Evolutionary conservation across 129 eudicot genomes (phyloP).

Genomic region (Erigeron canadensis): DNA sequence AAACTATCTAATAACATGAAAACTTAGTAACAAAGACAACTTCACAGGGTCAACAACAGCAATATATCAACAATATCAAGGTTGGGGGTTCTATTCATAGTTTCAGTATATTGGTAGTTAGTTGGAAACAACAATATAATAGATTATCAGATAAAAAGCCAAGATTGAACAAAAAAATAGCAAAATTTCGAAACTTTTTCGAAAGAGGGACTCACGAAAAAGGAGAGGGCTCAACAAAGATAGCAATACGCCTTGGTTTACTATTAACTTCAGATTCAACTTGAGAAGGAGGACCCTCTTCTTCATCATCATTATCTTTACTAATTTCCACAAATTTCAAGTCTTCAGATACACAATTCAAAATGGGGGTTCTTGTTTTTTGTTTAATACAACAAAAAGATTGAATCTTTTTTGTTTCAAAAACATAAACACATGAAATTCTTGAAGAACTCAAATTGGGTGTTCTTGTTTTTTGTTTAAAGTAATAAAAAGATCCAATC

Average conservation of each 20-base stretch:
- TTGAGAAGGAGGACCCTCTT: slow-evolving; percentile 50
- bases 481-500: slow-evolving; percentile 20
- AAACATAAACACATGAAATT: slow-evolving; percentile 28
- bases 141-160: background rate
- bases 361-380: slow-evolving; percentile 19
- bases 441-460: slow-evolving; percentile 23
- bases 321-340: slow-evolving; percentile 43
- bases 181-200: background rate
- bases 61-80: no score
- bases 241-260: slow-evolving; percentile 89
- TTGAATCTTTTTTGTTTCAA: slow-evolving; percentile 30
- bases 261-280: slow-evolving; percentile 51
- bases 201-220: slow-evolving; percentile 69
- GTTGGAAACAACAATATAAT: no score
- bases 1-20: no score
- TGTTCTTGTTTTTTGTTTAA: slow-evolving; percentile 15
- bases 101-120: no score
- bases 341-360: slow-evolving; percentile 28
- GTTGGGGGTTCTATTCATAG: no score
- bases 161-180: background rate
- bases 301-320: slow-evolving; percentile 58
- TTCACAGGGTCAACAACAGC: no score
- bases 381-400: slow-evolving; percentile 16
- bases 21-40: no score
- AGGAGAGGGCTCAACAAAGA: slow-evolving; percentile 99